Evolutionary conservation across 352 stramenopile genomes (phyloP), one percentile per base, ranked within the genome.

Genomic region (Globisporangium lucens): DNA sequence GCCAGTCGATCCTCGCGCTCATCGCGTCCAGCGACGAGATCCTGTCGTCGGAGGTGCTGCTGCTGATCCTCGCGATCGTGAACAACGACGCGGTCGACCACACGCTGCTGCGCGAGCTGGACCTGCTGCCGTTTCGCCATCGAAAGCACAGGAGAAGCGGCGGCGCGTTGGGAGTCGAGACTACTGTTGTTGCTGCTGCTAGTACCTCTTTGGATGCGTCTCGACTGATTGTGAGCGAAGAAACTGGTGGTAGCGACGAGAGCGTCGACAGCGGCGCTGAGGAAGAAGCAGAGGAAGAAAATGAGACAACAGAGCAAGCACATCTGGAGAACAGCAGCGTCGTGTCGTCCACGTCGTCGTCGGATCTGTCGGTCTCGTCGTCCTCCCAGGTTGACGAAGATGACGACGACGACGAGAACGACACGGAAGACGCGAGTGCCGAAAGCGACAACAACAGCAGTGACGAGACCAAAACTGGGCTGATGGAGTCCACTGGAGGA

Each of bases 11-110:
- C 10, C 33, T 91, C n/a, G 71, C 82, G 24, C 69, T 94, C 27
- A 67, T 88, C n/a, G 71, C 77, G 49, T 94, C 86, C 6, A 72
- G 69, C 1, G 82, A 94, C 43, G 83, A 94, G 59, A 63, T 80
- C 2, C 72, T 94, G 7, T 79, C 83, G 0, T 90, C 86, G 9
- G 79, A 79, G 27, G 78, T 80, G 43, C 51, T 90, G 53, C 72
- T 92, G 35, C 66, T 94, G 49, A 30, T 94, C 27, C 58, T 92
- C 55, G 79, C 79, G 3, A 70, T 90, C 59, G 71, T 91, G 22
- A 91, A 92, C 66, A 94, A 80, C 36, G 78, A 78, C 7, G 75
- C 75, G 1, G 65, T 90, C 1, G 83, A 92, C 61, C 80, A 89
- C 57, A 86, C 79, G 4, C 61, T 94, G 24, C 67, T 92, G 52